Evolutionary conservation across 495 filamentous ascomycete genomes (phyloP), one percentile per base, ranked within the genome.

Genomic region (Penicillium argentinense): DNA sequence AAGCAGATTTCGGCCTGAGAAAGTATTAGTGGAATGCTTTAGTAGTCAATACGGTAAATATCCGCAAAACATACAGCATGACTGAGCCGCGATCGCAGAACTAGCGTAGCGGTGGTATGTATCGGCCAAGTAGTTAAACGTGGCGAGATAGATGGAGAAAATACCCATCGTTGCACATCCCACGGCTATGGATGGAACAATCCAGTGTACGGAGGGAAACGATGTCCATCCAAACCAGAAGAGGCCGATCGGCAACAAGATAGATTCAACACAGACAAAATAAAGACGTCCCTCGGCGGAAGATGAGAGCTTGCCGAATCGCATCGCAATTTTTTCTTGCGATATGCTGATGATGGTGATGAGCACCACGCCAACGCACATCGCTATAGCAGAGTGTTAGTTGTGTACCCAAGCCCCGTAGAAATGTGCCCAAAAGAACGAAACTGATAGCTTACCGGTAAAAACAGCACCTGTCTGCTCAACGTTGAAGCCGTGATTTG

Each of bases 101-200:
- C 83, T 88, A 2, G 91, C 89, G 55, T 89, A 95, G 0, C 78
- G 73, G 59, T 89, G 85, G 63, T 96, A 97, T 2, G 80, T 86
- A 64, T 96, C 92, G n/a, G 91, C 90, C 11, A 96, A 77, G 53
- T 96, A 96, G 56, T 96, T 97, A 71, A 96, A 96, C 0, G 88
- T 85, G 1, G 91, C 88, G 5, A 97, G 74, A 59, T 96, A 97
- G 33, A 97, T 81, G 30, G 82, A 83, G 59, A 88, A 89, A 41
- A 97, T 95, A 8, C 91, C 91, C 74, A 95, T 88, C 0, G 86
- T 95, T 3, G 89, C 83, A 47, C 85, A 79, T 1, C 71, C 79
- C 37, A 96, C 73, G 0, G 81, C 84, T 14, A 95, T 61, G 0
- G 83, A 68, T 5, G 91, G 91, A 0, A 85, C 78, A 39, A 92